Evolutionary conservation across 257 asterid genomes (phyloP).

Genomic region (Solanum phureja): DNA sequence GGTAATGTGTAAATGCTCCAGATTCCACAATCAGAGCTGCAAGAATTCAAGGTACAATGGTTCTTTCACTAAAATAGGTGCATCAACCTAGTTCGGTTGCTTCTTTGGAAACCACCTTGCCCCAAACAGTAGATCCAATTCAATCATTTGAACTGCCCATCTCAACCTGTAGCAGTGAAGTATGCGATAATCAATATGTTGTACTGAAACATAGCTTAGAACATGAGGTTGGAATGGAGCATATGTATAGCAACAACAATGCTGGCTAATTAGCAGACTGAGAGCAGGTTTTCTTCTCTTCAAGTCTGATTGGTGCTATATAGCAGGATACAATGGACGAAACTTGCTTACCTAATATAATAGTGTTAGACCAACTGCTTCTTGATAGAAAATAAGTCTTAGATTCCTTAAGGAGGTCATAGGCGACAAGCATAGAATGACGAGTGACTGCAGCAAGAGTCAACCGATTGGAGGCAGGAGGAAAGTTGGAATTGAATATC

Average conservation of each 20-base stretch:
- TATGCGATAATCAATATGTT: neutral
- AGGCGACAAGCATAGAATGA: neutral
- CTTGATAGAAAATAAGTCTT: neutral
- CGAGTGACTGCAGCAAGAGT: neutral
- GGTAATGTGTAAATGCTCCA: neutral
- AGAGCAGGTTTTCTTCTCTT: neutral
- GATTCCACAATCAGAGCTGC: neutral
- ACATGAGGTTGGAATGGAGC: neutral
- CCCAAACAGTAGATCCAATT: constrained; percentile 84
- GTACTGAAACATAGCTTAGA: neutral
- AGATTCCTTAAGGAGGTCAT: neutral
- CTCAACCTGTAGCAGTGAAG: constrained; percentile 52
- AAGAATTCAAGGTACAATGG: neutral
- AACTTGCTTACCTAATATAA: neutral
- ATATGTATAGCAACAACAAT: neutral
- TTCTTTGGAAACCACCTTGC: constrained; percentile 68
- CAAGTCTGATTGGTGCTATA: neutral
- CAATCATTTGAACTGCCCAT: constrained; percentile 87
- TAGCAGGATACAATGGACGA: neutral
- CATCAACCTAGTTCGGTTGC: constrained; percentile 12
- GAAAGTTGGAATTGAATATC: neutral
- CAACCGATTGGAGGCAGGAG: neutral
- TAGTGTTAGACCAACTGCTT: neutral
- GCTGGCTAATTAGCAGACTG: neutral
- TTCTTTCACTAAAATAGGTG: neutral